phyloP scores from a whole-genome alignment of 495 filamentous ascomycete species.

The Penicillium paxilli region DNA sequence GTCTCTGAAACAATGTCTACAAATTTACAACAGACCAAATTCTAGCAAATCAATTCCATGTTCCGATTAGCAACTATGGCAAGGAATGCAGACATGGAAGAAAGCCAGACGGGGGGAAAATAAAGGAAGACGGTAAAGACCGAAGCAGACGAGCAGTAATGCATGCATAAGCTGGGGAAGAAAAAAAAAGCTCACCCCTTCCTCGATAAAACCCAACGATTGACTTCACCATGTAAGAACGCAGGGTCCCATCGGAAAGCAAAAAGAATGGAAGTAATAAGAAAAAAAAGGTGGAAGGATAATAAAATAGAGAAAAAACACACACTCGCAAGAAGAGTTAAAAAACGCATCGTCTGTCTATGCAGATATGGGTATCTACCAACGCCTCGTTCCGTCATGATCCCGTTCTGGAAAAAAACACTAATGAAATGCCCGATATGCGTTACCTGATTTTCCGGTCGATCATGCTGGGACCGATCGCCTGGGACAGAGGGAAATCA shows the following conservation, averaged over 20 bases:
- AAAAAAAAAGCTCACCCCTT: conserved; percentile 13
- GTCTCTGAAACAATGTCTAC: no score
- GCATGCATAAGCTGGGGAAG: background rate
- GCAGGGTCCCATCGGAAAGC: background rate
- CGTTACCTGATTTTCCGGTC: conserved; percentile 23
- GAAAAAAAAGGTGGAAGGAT: conserved; percentile 6
- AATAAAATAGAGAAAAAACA: conserved; percentile 31
- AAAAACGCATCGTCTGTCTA: conserved; percentile 35
- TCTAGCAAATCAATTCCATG: background rate
- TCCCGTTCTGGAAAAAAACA: conserved; percentile 31
- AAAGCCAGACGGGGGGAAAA: conserved; percentile 7
- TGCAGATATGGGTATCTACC: conserved; percentile 52
- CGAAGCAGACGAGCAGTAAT: conserved; percentile 9
- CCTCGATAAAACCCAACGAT: background rate
- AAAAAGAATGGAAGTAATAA: background rate
- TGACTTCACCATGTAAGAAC: background rate
- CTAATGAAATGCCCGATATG: conserved; percentile 31
- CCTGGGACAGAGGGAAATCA: conserved; percentile 23
- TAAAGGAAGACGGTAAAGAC: conserved; percentile 28
- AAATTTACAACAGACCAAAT: no score
- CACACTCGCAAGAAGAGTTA: conserved; percentile 25
- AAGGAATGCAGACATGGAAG: conserved; percentile 1
- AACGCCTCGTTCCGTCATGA: conserved; percentile 52
- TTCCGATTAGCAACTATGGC: background rate
- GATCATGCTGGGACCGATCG: conserved; percentile 18